These are phyloP conservation scores for Suillus lakei DNA, from an alignment of 768 basidiomycete species.

Conservation along the genomic window DNA sequence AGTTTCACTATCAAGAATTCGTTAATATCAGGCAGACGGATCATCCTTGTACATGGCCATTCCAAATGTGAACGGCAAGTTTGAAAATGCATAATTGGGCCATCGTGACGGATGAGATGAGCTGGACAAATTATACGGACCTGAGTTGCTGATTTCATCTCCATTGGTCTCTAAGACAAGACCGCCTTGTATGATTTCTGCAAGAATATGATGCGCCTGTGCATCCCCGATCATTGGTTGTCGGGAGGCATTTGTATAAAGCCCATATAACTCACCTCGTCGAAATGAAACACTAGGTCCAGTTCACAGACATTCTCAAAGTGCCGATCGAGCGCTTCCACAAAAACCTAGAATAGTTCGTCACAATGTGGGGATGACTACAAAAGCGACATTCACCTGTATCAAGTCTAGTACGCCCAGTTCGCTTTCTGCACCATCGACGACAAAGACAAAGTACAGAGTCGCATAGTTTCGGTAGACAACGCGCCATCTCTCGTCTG, in stretches of 20 bases:
- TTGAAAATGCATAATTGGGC: neutral
- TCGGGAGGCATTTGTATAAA: neutral
- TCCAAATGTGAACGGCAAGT: slow-evolving; percentile 2
- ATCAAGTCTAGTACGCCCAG: slow-evolving; percentile 95
- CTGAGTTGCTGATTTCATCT: slow-evolving; percentile 76
- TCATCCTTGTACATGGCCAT: neutral
- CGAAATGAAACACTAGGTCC: slow-evolving; percentile 98
- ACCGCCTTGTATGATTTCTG: slow-evolving; percentile 97
- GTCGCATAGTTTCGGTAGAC: slow-evolving; percentile 97
- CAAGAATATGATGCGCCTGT: slow-evolving; percentile 92
- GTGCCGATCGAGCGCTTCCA: slow-evolving; percentile 92
- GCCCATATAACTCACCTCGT: slow-evolving; percentile 66
- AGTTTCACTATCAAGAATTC: slow-evolving; percentile 58
- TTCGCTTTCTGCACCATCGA: slow-evolving; percentile 96
- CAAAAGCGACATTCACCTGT: slow-evolving; percentile 52
- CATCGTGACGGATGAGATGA: slow-evolving; percentile 8
- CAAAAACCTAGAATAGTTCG: slow-evolving; percentile 69
- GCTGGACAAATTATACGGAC: slow-evolving; percentile 44
- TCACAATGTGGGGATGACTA: neutral
- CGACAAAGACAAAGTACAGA: slow-evolving; percentile 95
- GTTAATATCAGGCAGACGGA: slow-evolving; percentile 18
- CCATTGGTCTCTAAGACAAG: slow-evolving; percentile 95
- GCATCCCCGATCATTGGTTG: slow-evolving; percentile 9
- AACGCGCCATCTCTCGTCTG: slow-evolving; percentile 75
- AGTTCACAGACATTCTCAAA: slow-evolving; percentile 99